Percentiles rank a stretch among this genome's conserved stretches.
Evolutionary conservation across 1,284 basidiomycete genomes (phyloP).

Genomic region (Ustilago trichophora): DNA sequence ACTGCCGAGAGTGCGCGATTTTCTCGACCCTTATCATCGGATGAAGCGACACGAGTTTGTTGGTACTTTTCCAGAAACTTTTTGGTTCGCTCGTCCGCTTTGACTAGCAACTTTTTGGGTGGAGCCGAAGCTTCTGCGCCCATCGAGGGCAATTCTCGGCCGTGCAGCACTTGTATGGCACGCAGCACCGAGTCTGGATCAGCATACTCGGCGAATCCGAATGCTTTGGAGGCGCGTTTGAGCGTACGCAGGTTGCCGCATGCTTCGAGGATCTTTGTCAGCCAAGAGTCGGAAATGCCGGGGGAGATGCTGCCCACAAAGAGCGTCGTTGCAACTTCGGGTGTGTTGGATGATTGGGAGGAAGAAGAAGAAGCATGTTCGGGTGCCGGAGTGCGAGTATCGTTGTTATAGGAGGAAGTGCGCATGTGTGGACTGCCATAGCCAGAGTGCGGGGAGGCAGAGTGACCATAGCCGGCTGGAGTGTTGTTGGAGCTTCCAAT

Average conservation of each 20-base stretch:
- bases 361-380: slow-evolving; percentile 13
- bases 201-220: slow-evolving; percentile 92
- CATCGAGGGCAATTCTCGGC: slow-evolving; percentile 74
- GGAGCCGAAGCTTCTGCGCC: slow-evolving; percentile 40
- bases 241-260: slow-evolving; percentile 87
- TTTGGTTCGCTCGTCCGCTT: slow-evolving; percentile 91
- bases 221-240: slow-evolving; percentile 90
- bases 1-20: slow-evolving; percentile 72
- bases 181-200: slow-evolving; percentile 86
- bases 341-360: neutral
- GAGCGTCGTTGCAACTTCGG: slow-evolving; percentile 71
- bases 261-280: slow-evolving; percentile 82
- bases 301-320: slow-evolving; percentile 96
- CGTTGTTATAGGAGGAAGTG: slow-evolving; percentile 3
- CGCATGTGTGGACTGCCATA: slow-evolving; percentile 28
- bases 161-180: slow-evolving; percentile 81
- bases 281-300: slow-evolving; percentile 80
- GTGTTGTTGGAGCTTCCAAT: slow-evolving; percentile 19
- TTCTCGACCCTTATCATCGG: slow-evolving; percentile 68
- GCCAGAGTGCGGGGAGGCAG: slow-evolving; percentile 26
- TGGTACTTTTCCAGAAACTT: slow-evolving; percentile 84
- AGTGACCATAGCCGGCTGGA: slow-evolving; percentile 14
- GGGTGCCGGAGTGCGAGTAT: slow-evolving; percentile 9
- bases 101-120: slow-evolving; percentile 76
- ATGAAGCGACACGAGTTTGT: slow-evolving; percentile 79